Conservation (phyloP, 1,139 yeast genomes). For the Eremothecium gossypii region DNA sequence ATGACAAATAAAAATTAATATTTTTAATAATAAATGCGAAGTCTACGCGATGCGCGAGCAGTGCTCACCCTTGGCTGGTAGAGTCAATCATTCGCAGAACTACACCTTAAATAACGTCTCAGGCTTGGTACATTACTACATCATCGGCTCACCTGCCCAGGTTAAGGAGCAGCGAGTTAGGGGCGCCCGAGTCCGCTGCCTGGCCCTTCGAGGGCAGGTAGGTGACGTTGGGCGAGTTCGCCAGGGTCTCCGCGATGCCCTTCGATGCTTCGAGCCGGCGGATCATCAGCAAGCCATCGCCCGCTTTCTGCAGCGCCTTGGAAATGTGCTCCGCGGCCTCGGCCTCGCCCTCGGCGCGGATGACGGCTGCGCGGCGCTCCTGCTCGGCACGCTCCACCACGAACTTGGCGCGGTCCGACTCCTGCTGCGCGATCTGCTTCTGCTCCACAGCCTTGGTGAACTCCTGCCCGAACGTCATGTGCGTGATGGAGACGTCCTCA, state of each 20-base stretch:
- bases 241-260: conserved; percentile 85
- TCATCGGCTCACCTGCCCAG: conserved; percentile 39
- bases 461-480: conserved; percentile 94
- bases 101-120: no score
- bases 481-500: conserved; percentile 97
- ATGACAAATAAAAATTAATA: no score
- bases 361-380: conserved; percentile 88
- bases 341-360: conserved; percentile 99
- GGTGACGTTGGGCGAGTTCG: conserved; percentile 78
- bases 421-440: conserved; percentile 98
- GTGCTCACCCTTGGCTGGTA: no score
- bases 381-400: conserved; percentile 96
- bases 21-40: no score
- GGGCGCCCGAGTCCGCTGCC: conserved; percentile 25
- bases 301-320: conserved; percentile 86
- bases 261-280: conserved; percentile 95
- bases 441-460: conserved; percentile 98
- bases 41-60: no score
- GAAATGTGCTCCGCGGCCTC: conserved; percentile 96
- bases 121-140: no score
- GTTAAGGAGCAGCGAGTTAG: conserved; percentile 44
- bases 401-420: conserved; percentile 93
- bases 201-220: conserved; percentile 62
- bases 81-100: no score
- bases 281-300: conserved; percentile 89